Conservation (phyloP, 2,329 filamentous ascomycete species). For the Cercospora sojina region DNA sequence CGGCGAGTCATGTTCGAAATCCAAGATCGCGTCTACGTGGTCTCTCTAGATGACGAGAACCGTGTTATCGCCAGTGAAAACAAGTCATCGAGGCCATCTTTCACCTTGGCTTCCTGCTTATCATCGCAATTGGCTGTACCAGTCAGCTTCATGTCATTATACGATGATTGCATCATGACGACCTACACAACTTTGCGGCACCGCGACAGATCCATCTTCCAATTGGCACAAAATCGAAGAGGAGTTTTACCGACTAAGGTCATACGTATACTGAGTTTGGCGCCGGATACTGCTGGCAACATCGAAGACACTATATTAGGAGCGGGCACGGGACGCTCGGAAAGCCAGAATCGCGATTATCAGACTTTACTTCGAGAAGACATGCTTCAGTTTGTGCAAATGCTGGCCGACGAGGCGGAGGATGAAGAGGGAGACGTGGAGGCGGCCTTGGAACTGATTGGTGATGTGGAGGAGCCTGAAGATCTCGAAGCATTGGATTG, state of each 20-base stretch:
- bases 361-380: conserved; percentile 2
- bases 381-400: conserved; percentile 9
- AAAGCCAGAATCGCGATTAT: background rate
- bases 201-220: conserved; percentile 18
- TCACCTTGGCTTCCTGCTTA: conserved; percentile 37
- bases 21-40: conserved; percentile 45
- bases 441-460: background rate
- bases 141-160: conserved; percentile 50
- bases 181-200: conserved; percentile 44
- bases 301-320: background rate
- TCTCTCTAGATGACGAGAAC: conserved; percentile 41
- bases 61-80: conserved; percentile 11
- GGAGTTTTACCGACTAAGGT: conserved; percentile 44
- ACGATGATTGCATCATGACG: conserved; percentile 50
- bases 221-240: conserved; percentile 18
- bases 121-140: conserved; percentile 44
- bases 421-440: conserved; percentile 6
- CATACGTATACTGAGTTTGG: conserved; percentile 43
- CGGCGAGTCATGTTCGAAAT: conserved; percentile 48
- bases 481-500: conserved; percentile 8
- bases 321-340: background rate
- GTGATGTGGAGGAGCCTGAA: background rate
- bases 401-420: conserved; percentile 11
- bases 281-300: conserved; percentile 28
- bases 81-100: conserved; percentile 27